A percentile compares a stretch with the other conserved stretches of the same genome.
These are phyloP conservation scores for Hypholoma fasciculare DNA, from an alignment of 768 basidiomycete genomes.

Conservation along the genomic window DNA sequence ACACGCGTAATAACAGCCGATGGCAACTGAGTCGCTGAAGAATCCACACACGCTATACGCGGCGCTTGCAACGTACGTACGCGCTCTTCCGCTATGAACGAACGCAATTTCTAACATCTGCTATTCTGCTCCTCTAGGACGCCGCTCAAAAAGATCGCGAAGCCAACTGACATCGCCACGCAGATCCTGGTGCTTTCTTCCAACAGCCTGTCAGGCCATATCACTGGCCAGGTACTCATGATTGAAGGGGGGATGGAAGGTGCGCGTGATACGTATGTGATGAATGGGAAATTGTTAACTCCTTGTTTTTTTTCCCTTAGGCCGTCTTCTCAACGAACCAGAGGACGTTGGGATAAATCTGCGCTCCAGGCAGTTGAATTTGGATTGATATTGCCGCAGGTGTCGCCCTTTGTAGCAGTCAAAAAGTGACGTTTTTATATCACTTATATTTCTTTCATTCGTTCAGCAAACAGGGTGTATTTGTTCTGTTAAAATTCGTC, in stretches of 20 bases:
- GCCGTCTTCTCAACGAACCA: conserved; percentile 29
- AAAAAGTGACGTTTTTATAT: background rate
- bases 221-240: conserved; percentile 71
- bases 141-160: conserved; percentile 68
- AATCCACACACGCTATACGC: conserved; percentile 54
- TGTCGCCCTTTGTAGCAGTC: background rate
- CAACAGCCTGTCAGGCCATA: conserved; percentile 61
- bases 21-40: conserved; percentile 57
- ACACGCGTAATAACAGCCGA: conserved; percentile 30
- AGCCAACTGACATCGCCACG: conserved; percentile 61
- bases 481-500: too few species aligned
- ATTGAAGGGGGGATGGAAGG: conserved; percentile 83
- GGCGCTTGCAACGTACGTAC: conserved; percentile 66
- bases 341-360: conserved; percentile 18
- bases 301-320: conserved; percentile 11
- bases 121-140: conserved; percentile 38
- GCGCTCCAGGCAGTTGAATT: background rate
- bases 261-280: conserved; percentile 11
- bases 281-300: background rate
- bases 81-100: too few species aligned
- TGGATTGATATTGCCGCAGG: background rate
- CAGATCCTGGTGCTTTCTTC: conserved; percentile 68
- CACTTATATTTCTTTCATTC: background rate
- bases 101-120: background rate
- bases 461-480: too few species aligned